Evolutionary conservation across 2,329 filamentous ascomycete genomes (phyloP).

Genomic region (Thermomyces lanuginosus): DNA sequence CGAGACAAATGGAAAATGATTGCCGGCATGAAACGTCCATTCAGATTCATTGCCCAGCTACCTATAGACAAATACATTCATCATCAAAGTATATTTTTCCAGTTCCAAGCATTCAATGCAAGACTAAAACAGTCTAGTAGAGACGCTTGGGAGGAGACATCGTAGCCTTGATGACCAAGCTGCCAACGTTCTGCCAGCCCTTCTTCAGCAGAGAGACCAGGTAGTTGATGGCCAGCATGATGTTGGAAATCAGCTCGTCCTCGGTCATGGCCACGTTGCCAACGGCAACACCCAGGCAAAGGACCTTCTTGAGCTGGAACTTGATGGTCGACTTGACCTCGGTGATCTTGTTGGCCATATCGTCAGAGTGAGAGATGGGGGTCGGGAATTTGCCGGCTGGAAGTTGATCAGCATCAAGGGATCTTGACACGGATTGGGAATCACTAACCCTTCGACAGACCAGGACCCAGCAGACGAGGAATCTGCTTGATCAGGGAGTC

Average conservation of each 20-base stretch:
- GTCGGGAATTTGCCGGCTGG: constrained; percentile 99
- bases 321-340: constrained; percentile 99
- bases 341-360: constrained; percentile 86
- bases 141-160: constrained; percentile 98
- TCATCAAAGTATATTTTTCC: constrained; percentile 4
- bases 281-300: constrained; percentile 98
- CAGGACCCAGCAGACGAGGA: constrained; percentile 94
- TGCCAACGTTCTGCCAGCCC: constrained; percentile 99
- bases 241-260: constrained; percentile 94
- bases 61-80: constrained; percentile 4
- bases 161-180: constrained; percentile 98
- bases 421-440: not conserved
- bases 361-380: constrained; percentile 90
- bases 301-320: constrained; percentile 99
- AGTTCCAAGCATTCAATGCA: constrained; percentile 4
- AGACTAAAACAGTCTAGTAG: constrained; percentile 50
- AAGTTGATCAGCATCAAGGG: no score
- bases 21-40: not conserved
- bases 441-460: constrained; percentile 79
- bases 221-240: constrained; percentile 99
- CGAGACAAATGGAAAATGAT: not conserved
- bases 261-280: constrained; percentile 95
- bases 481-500: constrained; percentile 99
- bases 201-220: constrained; percentile 98
- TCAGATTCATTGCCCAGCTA: constrained; percentile 3